A percentile compares a stretch with the other conserved stretches of the same genome.
These are phyloP conservation scores for Omphalotus olearius DNA, from an alignment of 1,284 basidiomycete species.

Conservation along the genomic window DNA sequence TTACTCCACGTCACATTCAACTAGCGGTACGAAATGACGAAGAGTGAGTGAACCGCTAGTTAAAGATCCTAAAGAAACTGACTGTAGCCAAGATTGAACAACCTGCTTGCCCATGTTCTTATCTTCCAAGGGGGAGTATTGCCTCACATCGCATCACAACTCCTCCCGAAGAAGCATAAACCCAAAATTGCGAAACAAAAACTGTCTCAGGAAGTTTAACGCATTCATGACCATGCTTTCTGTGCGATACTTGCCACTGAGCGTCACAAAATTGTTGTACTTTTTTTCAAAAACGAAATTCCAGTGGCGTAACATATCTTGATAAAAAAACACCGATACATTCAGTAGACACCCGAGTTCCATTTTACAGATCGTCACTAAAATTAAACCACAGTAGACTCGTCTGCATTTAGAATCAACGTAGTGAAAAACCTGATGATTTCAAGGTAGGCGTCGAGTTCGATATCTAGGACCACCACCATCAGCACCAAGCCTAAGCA, in stretches of 20 bases:
- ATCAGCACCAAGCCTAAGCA: neutral
- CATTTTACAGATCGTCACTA: too few species aligned
- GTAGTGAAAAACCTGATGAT: conserved; percentile 19
- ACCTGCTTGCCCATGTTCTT: conserved; percentile 72
- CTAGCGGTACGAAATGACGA: conserved; percentile 84
- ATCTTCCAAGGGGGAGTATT: conserved; percentile 83
- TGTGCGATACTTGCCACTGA: too few species aligned
- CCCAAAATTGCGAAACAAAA: neutral
- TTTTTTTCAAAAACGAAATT: too few species aligned
- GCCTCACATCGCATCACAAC: conserved; percentile 52
- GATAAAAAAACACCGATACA: too few species aligned
- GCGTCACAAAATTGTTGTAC: too few species aligned
- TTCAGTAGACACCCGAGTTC: too few species aligned
- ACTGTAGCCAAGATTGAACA: conserved; percentile 45
- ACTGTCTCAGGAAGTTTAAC: too few species aligned
- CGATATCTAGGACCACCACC: conserved; percentile 6
- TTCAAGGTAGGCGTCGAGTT: conserved; percentile 16
- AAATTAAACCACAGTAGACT: conserved; percentile 7
- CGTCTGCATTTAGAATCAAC: conserved; percentile 19
- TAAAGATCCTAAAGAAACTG: neutral
- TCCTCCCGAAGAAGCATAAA: conserved; percentile 1
- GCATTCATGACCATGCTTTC: too few species aligned
- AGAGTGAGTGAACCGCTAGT: conserved; percentile 43
- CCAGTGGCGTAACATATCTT: too few species aligned
- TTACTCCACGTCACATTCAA: conserved; percentile 83